Base-by-base conservation (phyloP, 345 rosid species). In the Erysimum cheiranthoides region DNA sequence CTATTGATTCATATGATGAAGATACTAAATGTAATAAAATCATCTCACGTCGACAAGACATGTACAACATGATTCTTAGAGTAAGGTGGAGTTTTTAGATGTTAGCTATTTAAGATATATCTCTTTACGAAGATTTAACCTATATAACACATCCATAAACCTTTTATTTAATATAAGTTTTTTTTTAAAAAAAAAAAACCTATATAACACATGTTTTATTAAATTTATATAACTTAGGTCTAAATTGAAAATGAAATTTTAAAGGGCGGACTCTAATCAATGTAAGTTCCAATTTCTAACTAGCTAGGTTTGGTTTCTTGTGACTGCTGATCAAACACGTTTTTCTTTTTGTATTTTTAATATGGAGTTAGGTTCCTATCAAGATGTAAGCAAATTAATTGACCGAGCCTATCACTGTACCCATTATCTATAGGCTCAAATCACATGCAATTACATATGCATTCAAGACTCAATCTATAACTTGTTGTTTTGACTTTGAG, bases 341-440 rank as follows among this genome's bases (percentile, higher is more conserved):
- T 76, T 64, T 40, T 45, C 34, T 57, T 66, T 28, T 25, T 45
- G 42, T 25, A 6, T 1, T 61, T 28, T 51, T 1, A 21, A n/a
- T 42, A 8, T 51, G 18, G 5, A 61, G 70, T 68, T 76, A 61
- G 74, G 79, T 60, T 76, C 46, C 57, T 42, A 61, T 68, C 74
- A 60, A 60, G 3, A 18, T 39, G 25, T 60, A 60, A 10, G 18
- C 6, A 36, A 18, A 18, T 1, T 21, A 21, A 39, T 60, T 60
- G 65, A 18, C 38, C 10, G 17, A 38, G 5, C 11, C 49, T 61
- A 39, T 61, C 47, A 38, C 49, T 38, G 12, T 21, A 21, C 31
- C 65, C 8, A 3, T 3, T 21, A 38, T 60, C 3, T 36, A 10
- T 36, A 60, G 66, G 7, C 46, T 21, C 18, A 39, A 39, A 61